Evolutionary conservation across 257 asterid species (phyloP).

Genomic region (Solanum boliviense): DNA sequence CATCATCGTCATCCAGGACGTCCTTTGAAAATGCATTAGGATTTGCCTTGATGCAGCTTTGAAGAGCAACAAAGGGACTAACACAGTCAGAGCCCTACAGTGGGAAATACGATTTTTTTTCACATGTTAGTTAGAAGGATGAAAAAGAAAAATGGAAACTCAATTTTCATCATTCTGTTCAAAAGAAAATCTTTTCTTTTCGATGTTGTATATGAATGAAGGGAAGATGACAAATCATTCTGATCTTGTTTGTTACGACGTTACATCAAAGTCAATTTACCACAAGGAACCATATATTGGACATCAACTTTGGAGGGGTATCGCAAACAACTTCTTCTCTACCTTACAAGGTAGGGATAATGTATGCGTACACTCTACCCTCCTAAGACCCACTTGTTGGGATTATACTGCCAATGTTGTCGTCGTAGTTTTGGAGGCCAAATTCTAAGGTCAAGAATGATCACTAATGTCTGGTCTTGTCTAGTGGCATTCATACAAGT

Average conservation of each 20-base stretch:
- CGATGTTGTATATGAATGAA: not conserved
- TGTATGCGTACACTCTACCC: not conserved
- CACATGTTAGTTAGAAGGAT: not conserved
- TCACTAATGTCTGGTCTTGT: not conserved
- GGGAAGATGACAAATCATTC: not conserved
- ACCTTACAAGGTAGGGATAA: not conserved
- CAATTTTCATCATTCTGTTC: not conserved
- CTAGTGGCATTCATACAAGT: not conserved
- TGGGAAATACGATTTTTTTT: not conserved
- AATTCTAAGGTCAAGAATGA: not conserved
- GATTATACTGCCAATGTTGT: not conserved
- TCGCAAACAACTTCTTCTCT: not conserved
- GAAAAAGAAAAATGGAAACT: not conserved
- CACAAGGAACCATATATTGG: not conserved
- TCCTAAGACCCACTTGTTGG: not conserved
- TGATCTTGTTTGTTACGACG: too few species aligned
- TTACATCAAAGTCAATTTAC: not conserved
- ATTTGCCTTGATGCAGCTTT: slow-evolving; percentile 67
- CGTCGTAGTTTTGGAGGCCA: rapidly evolving
- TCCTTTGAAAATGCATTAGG: slow-evolving; percentile 80
- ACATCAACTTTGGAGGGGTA: not conserved
- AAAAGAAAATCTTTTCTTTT: not conserved
- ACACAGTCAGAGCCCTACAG: slow-evolving; percentile 69
- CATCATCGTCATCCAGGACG: slow-evolving; percentile 39
- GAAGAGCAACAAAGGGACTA: slow-evolving; percentile 73